Conservation (phyloP, 768 basidiomycete species). For the Dioszegia crocea region DNA sequence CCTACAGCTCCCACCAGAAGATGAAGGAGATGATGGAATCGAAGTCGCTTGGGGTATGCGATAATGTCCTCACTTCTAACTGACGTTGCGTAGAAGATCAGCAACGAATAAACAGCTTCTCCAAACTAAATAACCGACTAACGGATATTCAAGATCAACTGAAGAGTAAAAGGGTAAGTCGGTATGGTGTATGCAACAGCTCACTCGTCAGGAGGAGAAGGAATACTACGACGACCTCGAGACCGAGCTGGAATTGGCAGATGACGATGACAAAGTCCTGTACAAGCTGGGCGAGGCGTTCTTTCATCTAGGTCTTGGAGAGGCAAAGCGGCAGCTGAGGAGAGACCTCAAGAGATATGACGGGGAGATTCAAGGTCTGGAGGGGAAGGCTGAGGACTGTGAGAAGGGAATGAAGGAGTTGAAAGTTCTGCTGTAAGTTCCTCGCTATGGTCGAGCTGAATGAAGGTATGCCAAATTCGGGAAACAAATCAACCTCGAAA, state of each 20-base stretch:
- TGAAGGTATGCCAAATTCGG: constrained; percentile 80
- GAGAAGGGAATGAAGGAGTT: constrained; percentile 49
- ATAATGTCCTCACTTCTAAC: background rate
- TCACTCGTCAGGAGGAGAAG: constrained; percentile 83
- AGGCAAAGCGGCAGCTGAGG: constrained; percentile 54
- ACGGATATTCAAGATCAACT: constrained; percentile 68
- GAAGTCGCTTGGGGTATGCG: constrained; percentile 49
- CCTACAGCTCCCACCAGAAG: constrained; percentile 41
- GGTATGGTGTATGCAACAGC: background rate
- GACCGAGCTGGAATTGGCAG: constrained; percentile 80
- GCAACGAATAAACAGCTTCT: constrained; percentile 84
- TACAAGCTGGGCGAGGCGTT: constrained; percentile 90
- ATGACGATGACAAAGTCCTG: constrained; percentile 71
- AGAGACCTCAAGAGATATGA: constrained; percentile 38
- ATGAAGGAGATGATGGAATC: constrained; percentile 47
- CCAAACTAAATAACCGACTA: constrained; percentile 78
- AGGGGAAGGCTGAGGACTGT: constrained; percentile 42
- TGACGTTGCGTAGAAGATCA: constrained; percentile 60
- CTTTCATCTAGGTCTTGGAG: constrained; percentile 66
- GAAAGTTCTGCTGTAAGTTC: constrained; percentile 48
- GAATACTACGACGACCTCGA: constrained; percentile 86
- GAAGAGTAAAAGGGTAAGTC: constrained; percentile 64
- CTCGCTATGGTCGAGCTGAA: constrained; percentile 6
- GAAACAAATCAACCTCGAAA: constrained; percentile 85
- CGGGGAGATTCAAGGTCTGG: constrained; percentile 32